These are phyloP conservation scores for Citrus unshiu DNA, from an alignment of 345 rosid species.

Conservation along the genomic window DNA sequence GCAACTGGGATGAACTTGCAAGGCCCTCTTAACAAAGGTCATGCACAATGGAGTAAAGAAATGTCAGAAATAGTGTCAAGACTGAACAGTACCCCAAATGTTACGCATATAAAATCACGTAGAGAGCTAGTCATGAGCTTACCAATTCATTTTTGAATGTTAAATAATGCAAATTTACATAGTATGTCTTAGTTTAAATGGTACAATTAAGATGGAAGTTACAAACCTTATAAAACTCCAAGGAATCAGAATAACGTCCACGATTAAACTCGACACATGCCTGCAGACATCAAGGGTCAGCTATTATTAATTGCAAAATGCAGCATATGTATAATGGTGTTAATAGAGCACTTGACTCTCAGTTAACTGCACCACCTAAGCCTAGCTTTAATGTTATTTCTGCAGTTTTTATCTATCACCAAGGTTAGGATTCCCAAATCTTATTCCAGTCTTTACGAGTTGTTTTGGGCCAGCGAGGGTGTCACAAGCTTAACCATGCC, in stretches of 20 bases:
- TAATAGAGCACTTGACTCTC: not conserved
- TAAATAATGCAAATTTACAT: not conserved
- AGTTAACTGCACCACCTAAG: not conserved
- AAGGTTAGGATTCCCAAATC: not conserved
- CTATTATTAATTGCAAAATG: constrained; percentile 8
- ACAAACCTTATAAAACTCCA: constrained; percentile 84
- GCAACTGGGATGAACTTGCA: constrained; percentile 82
- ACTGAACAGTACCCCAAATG: not conserved
- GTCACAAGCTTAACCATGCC: not conserved
- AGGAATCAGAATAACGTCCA: constrained; percentile 75
- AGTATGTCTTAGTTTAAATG: not conserved
- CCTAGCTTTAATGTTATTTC: not conserved
- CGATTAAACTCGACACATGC: constrained; percentile 90
- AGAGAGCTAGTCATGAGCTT: constrained; percentile 3
- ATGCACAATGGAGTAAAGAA: constrained; percentile 1
- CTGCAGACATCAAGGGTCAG: constrained; percentile 39
- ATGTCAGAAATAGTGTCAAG: not conserved
- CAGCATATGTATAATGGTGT: not conserved
- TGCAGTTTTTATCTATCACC: not conserved
- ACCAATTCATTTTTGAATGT: not conserved
- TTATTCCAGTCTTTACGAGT: not conserved
- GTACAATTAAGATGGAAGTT: constrained; percentile 14
- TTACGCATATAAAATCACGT: not conserved
- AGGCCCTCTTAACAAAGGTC: constrained; percentile 60
- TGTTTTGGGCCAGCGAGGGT: not conserved